Base-by-base conservation (phyloP, 306 rosid genomes). In the Quercus parvula region DNA sequence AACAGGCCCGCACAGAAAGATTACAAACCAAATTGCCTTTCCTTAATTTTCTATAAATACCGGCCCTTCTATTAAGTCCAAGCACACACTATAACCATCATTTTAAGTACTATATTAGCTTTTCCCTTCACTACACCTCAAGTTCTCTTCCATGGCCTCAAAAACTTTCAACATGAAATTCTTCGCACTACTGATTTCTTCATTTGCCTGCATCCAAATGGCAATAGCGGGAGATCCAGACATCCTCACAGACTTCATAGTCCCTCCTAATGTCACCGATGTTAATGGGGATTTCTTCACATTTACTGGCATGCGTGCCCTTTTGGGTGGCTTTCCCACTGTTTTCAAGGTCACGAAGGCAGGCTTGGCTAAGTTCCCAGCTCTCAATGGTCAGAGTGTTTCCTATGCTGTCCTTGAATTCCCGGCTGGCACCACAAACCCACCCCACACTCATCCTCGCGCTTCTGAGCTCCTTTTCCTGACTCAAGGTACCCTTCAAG, bases 391-490 rank as follows among this genome's bases (percentile, higher is more conserved):
- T 28, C 89, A 91, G 31, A 89, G 92, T 79, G 90, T 91, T 9
- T 81, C 91, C 0, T 82, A 80, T 18, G 90, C 90, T 13, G 77
- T 77, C 3, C 90, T 91, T 58, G 70, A 76, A 27, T 89, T 66
- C 84, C 96, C 84, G 0, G 57, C 76, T 1, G 79, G 79, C 1
- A 61, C 54, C 72, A 27, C 77, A 0, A 90, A 90, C 77, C 90
- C 90, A 6, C 94, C 87, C 0, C 94, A 90, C 82, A 79, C 84
- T 0, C 94, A 88, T 25, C 92, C 87, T 27, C 89, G 88, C 19
- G 75, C 94, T 0, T 84, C 92, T 1, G 92, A 86, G 74, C 82
- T 88, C 1, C 90, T 90, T 51, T 68, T 86, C 5, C 58, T 88
- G 7, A 46, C 19, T 31, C 44, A 24, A 7, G 94, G 92, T 10